Evolutionary conservation across 2,329 filamentous ascomycete species (phyloP).

Genomic region (Metarhizium sp.): DNA sequence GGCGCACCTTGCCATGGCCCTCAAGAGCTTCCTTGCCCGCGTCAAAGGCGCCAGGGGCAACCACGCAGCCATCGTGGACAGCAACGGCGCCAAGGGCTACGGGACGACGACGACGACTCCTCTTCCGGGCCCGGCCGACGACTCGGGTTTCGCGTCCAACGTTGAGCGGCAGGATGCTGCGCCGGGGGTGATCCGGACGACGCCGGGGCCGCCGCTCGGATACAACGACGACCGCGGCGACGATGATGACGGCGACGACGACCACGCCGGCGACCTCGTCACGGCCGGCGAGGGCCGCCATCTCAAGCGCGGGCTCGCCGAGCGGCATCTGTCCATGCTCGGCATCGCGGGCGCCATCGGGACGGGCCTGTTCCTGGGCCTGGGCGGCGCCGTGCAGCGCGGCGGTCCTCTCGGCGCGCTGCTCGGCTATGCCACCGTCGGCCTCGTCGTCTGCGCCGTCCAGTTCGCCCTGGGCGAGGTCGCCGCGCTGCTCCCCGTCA

Average conservation of each 20-base stretch:
- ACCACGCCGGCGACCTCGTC: slow-evolving; percentile 32
- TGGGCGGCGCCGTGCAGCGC: slow-evolving; percentile 41
- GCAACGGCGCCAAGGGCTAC: neutral
- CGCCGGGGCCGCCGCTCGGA: neutral
- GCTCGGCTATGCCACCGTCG: slow-evolving; percentile 46
- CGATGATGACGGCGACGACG: slow-evolving; percentile 24
- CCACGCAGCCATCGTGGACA: neutral
- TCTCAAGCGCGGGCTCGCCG: slow-evolving; percentile 30
- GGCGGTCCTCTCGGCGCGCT: slow-evolving; percentile 39
- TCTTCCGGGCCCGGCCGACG: neutral
- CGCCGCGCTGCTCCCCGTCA: slow-evolving; percentile 51
- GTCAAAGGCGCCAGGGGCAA: neutral
- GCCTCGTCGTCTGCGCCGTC: slow-evolving; percentile 46
- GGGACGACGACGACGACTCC: neutral
- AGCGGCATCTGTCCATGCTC: slow-evolving; percentile 49
- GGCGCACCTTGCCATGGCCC: neutral
- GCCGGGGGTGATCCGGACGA: neutral
- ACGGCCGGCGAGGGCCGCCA: slow-evolving; percentile 38
- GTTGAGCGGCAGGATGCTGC: neutral
- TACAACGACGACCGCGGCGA: slow-evolving; percentile 15
- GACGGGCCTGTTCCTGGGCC: slow-evolving; percentile 51
- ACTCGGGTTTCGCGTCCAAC: neutral
- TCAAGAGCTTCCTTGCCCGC: neutral
- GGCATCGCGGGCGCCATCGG: slow-evolving; percentile 53
- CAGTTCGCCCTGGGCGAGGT: slow-evolving; percentile 52